These are phyloP conservation scores for Lactarius pseudohatsudake DNA, from an alignment of 768 basidiomycete species.

Conservation along the genomic window DNA sequence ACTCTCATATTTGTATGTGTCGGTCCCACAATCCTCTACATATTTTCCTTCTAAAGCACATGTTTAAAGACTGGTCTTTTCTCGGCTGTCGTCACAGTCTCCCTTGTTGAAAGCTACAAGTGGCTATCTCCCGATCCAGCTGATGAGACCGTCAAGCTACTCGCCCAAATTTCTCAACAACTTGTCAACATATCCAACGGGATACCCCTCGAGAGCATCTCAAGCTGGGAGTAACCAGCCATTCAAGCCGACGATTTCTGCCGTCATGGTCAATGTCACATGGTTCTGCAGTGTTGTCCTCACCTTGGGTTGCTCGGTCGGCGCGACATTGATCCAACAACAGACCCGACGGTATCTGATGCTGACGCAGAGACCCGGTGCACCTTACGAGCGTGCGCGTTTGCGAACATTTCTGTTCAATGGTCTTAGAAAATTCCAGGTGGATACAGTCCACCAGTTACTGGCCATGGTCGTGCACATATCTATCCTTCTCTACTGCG, in stretches of 20 bases:
- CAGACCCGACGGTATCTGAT: constrained; percentile 2
- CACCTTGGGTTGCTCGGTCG: constrained; percentile 1
- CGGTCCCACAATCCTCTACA: not conserved
- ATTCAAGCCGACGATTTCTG: constrained; percentile 2
- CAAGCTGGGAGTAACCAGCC: not conserved
- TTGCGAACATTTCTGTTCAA: not conserved
- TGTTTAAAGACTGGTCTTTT: constrained; percentile 20
- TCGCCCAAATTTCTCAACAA: not conserved
- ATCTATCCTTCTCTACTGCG: constrained; percentile 12
- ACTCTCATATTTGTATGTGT: constrained; percentile 15
- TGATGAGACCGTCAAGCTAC: not conserved
- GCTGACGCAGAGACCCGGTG: not conserved
- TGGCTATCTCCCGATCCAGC: constrained; percentile 6
- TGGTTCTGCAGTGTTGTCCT: constrained; percentile 22
- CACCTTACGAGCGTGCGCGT: not conserved
- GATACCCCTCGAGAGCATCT: not conserved
- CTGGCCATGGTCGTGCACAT: constrained; percentile 3
- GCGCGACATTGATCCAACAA: constrained; percentile 17
- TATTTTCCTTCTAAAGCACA: not conserved
- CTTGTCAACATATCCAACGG: not conserved
- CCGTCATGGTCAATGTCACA: constrained; percentile 6
- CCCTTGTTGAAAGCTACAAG: constrained; percentile 22
- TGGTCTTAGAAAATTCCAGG: not conserved
- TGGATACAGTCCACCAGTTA: not conserved
- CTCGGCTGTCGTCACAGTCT: constrained; percentile 15